A percentile compares a stretch with the other conserved stretches of the same genome.
These are phyloP conservation scores for Ensete glaucum DNA, from an alignment of 176 grass and related monocot species.

Conservation along the genomic window DNA sequence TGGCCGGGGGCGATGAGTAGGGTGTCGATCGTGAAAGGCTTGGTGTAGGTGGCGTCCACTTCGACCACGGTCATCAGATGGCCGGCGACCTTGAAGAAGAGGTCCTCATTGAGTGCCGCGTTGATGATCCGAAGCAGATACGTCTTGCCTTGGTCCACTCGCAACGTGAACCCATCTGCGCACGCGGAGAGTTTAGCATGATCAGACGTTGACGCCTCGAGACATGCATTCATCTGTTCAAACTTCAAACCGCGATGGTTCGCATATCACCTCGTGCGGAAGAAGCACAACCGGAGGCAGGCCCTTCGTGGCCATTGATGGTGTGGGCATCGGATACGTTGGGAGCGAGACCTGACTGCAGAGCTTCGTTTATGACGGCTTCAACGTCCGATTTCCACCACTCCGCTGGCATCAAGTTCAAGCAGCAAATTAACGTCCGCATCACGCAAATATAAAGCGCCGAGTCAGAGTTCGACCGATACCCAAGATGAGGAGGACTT, in stretches of 20 bases:
- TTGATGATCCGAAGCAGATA: slow-evolving; percentile 72
- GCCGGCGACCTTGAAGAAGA: slow-evolving; percentile 65
- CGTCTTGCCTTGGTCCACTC: slow-evolving; percentile 45
- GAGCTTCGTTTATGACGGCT: slow-evolving; percentile 48
- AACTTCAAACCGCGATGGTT: neutral
- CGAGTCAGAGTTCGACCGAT: neutral
- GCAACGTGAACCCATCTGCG: slow-evolving; percentile 64
- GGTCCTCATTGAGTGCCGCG: slow-evolving; percentile 64
- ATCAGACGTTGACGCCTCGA: too few relatives aligned
- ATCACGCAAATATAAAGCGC: neutral
- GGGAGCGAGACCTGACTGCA: slow-evolving; percentile 39
- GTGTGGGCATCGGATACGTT: slow-evolving; percentile 58
- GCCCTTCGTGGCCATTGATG: slow-evolving; percentile 52
- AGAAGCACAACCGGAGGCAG: slow-evolving; percentile 41
- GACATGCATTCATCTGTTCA: neutral
- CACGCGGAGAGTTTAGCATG: neutral
- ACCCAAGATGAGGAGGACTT: slow-evolving; percentile 57
- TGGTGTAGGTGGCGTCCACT: slow-evolving; percentile 53
- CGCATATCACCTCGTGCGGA: slow-evolving; percentile 38
- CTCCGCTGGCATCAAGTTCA: slow-evolving; percentile 21
- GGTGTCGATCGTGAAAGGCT: slow-evolving; percentile 47
- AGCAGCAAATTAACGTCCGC: neutral
- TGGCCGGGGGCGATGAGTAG: slow-evolving; percentile 46
- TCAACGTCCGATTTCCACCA: slow-evolving; percentile 76
- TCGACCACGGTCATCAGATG: slow-evolving; percentile 55